phyloP scores from a whole-genome alignment of 495 filamentous ascomycete genomes.

The Hyaloscypha hepaticicola region DNA sequence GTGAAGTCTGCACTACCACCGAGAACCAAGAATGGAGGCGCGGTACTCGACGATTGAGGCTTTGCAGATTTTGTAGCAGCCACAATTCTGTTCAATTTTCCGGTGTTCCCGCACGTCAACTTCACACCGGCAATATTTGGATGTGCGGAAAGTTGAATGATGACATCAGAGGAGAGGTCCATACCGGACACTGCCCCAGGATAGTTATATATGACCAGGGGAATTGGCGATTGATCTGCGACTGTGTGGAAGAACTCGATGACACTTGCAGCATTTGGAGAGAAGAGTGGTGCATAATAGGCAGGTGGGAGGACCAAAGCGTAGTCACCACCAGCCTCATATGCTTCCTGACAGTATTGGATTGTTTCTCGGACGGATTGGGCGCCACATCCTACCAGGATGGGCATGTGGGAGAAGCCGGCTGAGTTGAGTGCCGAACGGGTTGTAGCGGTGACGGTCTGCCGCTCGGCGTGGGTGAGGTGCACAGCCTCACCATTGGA shows the following conservation, averaged over 20 bases:
- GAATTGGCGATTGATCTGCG: conserved; percentile 78
- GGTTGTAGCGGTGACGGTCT: conserved; percentile 68
- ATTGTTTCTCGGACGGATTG: conserved; percentile 87
- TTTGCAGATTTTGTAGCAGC: conserved; percentile 54
- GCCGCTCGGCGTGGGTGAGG: conserved; percentile 68
- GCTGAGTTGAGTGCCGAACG: conserved; percentile 66
- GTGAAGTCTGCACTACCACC: conserved; percentile 92
- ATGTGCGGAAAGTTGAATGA: conserved; percentile 71
- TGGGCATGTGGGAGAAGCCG: conserved; percentile 64
- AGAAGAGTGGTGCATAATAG: conserved; percentile 79
- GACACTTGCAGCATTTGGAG: conserved; percentile 58
- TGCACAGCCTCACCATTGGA: conserved; percentile 91
- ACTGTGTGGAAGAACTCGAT: conserved; percentile 74
- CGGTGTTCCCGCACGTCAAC: conserved; percentile 92
- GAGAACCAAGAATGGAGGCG: conserved; percentile 65
- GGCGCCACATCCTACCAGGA: conserved; percentile 83
- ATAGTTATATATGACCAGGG: conserved; percentile 92
- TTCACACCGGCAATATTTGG: conserved; percentile 89
- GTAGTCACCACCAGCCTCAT: conserved; percentile 75
- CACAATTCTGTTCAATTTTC: conserved; percentile 80
- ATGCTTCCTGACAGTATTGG: conserved; percentile 73
- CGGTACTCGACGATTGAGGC: conserved; percentile 28
- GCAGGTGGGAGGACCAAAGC: conserved; percentile 81
- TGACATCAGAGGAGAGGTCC: conserved; percentile 79
- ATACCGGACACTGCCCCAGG: conserved; percentile 78